phyloP scores from a whole-genome alignment of 2,329 filamentous ascomycete genomes.

The Albifimbria verrucaria region DNA sequence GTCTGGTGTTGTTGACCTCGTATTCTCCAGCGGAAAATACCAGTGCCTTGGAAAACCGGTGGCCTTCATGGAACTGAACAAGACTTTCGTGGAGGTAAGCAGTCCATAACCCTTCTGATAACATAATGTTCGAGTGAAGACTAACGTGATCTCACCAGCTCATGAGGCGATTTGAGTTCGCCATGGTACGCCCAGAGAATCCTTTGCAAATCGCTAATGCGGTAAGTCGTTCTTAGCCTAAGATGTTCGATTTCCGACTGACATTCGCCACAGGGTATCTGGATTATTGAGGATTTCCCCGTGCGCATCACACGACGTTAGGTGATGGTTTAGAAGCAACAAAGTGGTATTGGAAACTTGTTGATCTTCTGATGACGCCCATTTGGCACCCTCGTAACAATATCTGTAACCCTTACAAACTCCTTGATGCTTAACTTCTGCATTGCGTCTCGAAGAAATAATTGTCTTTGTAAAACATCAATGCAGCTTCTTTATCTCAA shows the following conservation, averaged over 20 bases:
- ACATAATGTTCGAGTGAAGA: not conserved
- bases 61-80: slow-evolving; percentile 40
- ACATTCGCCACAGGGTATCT: slow-evolving; percentile 10
- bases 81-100: slow-evolving; percentile 39
- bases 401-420: no score
- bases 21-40: slow-evolving; percentile 41
- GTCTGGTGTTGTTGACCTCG: slow-evolving; percentile 35
- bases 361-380: no score
- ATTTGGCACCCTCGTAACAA: no score
- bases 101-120: not conserved
- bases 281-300: slow-evolving; percentile 13
- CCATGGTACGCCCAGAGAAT: slow-evolving; percentile 8
- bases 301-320: slow-evolving; percentile 12
- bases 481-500: no score
- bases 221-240: slow-evolving; percentile 1
- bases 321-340: not conserved
- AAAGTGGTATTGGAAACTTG: no score
- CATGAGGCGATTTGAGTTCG: slow-evolving; percentile 13
- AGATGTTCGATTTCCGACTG: not conserved
- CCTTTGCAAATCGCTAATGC: slow-evolving; percentile 11
- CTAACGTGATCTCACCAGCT: slow-evolving; percentile 5
- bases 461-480: no score
- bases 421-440: no score
- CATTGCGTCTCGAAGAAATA: no score
- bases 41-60: slow-evolving; percentile 43